These are phyloP conservation scores for Wallacemonas sp. DNA, from an alignment of 208 protist genomes.

Conservation along the genomic window DNA sequence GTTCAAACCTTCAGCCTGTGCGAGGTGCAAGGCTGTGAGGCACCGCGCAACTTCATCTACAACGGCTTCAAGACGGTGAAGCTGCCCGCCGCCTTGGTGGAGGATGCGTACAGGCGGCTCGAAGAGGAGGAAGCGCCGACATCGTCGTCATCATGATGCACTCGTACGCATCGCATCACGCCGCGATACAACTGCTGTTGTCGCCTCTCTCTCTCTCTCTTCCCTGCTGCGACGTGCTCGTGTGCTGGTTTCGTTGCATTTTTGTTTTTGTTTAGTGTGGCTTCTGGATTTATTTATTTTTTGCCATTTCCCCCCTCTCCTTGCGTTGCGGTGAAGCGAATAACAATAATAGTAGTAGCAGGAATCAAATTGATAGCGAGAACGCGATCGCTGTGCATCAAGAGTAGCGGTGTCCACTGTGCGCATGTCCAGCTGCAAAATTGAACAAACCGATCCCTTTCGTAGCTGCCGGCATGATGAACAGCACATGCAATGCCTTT, in stretches of 20 bases:
- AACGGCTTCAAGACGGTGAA: slow-evolving; percentile 77
- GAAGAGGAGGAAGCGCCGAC: neutral
- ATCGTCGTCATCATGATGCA: no score
- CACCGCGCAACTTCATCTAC: slow-evolving; percentile 67
- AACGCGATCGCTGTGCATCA: no score
- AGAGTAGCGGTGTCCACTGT: no score
- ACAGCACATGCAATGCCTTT: no score
- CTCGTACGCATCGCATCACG: neutral
- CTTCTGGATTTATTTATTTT: neutral
- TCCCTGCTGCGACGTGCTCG: neutral
- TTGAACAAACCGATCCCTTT: no score
- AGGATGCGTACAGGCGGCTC: slow-evolving; percentile 31
- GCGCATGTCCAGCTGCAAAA: no score
- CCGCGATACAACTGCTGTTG: neutral
- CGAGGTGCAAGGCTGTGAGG: slow-evolving; percentile 72
- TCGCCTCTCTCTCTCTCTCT: slow-evolving; percentile 6
- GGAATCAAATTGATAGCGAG: no score
- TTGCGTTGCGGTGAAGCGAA: neutral
- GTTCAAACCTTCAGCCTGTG: slow-evolving; percentile 67
- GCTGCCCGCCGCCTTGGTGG: slow-evolving; percentile 30
- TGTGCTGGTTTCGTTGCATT: no score
- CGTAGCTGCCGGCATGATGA: no score
- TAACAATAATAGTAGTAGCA: no score
- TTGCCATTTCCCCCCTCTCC: neutral
- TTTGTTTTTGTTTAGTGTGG: no score